Evolutionary conservation across 2,329 filamentous ascomycete species (phyloP), one percentile per base, ranked within the genome.

Genomic region (Talaromyces albobiverticillius): DNA sequence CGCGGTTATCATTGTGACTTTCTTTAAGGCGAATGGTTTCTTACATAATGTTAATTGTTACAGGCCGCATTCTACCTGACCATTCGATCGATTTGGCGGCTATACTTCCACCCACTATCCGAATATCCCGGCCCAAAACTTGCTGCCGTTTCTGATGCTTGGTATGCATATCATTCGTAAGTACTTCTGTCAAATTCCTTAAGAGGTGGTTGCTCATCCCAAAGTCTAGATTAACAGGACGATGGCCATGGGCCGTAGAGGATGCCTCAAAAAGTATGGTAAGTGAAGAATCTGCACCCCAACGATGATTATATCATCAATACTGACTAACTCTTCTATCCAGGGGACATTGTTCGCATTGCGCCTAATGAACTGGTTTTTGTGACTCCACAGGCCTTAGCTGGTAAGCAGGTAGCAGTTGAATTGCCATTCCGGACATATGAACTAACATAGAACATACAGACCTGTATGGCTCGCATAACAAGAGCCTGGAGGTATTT

Each of bases 351-450:
- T n/a, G 64, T 72, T 14, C 62, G 71, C 11, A 62, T 71, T 8
- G 62, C 62, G 1, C 72, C 71, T 2, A 62, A 64, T 23, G 62
- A 71, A 46, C 51, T 73, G 7, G 66, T 65, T 7, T 66, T 66
- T 53, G 57, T 60, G 36, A 56, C 46, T 32, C 49, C 57, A 29
- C 49, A 42, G 10, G 60, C 58, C 46, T 61, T 53, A 53, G 59
- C 57, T 43, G 62, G 63, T 25, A 62, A 32, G 45, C 9, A 4
- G 8, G n/a, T n/a, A n/a, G n/a, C n/a, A n/a, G n/a, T n/a, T n/a
- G n/a, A n/a, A n/a, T n/a, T n/a, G n/a, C 45, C 18, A 13, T 2
- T n/a, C 14, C 18, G n/a, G n/a, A n/a, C n/a, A n/a, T n/a, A n/a
- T 13, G 18, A 13, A 36, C 31, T 47, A n/a, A 47, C 25, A 16